Evolutionary conservation across 1,284 basidiomycete genomes (phyloP).

Genomic region (Erythrobasidium hasegawianum): DNA sequence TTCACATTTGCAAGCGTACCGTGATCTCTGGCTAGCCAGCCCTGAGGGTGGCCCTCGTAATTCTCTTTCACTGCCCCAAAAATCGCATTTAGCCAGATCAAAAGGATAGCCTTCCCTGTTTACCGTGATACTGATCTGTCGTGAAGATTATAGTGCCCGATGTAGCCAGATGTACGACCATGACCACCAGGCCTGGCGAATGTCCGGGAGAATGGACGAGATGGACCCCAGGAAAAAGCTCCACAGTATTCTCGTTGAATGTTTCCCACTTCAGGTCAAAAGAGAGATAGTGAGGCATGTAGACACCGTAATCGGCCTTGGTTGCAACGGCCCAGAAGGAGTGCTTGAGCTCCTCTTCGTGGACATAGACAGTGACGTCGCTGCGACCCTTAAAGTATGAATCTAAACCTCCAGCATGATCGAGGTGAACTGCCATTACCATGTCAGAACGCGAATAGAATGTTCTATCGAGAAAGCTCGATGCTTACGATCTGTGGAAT

Average conservation of each 20-base stretch:
- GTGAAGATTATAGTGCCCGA: conserved; percentile 26
- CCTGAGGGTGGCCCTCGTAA: too few species aligned
- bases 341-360: conserved; percentile 45
- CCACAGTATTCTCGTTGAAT: conserved; percentile 36
- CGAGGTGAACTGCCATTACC: too few species aligned
- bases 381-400: conserved; percentile 41
- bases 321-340: conserved; percentile 45
- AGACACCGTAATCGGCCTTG: conserved; percentile 22
- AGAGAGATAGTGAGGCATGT: conserved; percentile 20
- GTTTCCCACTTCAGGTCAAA: conserved; percentile 22
- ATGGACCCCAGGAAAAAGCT: conserved; percentile 44
- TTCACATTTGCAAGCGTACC: too few species aligned
- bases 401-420: conserved; percentile 46
- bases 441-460: too few species aligned
- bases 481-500: too few species aligned
- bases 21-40: too few species aligned
- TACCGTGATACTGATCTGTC: conserved; percentile 34
- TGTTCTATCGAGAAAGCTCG: too few species aligned
- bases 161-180: conserved; percentile 36
- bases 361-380: conserved; percentile 45
- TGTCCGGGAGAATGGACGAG: conserved; percentile 47
- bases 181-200: conserved; percentile 44
- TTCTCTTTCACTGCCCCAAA: too few species aligned
- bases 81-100: too few species aligned
- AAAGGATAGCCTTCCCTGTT: too few species aligned